Evolutionary conservation across 1,139 yeast species (phyloP).

Genomic region (Hemisphaericaspora lyxosophila): DNA sequence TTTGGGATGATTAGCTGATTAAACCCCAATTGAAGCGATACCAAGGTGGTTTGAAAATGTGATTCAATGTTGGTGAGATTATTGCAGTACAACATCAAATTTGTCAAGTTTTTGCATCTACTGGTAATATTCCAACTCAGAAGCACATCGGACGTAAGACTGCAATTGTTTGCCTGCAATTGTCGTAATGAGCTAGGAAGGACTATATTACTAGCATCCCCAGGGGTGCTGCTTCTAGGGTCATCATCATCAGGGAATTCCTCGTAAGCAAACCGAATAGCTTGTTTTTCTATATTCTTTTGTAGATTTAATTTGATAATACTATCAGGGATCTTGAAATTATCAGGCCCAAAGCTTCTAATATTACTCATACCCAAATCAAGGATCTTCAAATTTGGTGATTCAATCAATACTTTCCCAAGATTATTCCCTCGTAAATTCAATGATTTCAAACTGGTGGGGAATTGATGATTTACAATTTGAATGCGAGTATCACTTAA

Average conservation of each 20-base stretch:
- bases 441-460: not conserved
- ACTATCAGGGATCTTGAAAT: constrained; percentile 1
- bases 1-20: not conserved
- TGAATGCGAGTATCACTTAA: not conserved
- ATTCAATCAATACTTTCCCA: not conserved
- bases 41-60: not conserved
- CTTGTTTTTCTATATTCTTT: not conserved
- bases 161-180: not conserved
- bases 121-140: not conserved
- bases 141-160: not conserved
- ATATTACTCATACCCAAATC: not conserved
- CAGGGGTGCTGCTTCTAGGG: not conserved
- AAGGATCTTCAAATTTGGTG: not conserved
- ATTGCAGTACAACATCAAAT: not conserved
- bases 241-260: not conserved
- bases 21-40: not conserved
- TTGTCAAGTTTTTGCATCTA: not conserved
- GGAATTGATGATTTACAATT: not conserved
- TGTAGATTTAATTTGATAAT: not conserved
- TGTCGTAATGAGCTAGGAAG: not conserved
- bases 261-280: not conserved
- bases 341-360: not conserved
- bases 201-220: not conserved
- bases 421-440: not conserved
- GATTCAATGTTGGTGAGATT: not conserved